Conservation (phyloP, 257 asterid species). For the Gentiana straminea region DNA sequence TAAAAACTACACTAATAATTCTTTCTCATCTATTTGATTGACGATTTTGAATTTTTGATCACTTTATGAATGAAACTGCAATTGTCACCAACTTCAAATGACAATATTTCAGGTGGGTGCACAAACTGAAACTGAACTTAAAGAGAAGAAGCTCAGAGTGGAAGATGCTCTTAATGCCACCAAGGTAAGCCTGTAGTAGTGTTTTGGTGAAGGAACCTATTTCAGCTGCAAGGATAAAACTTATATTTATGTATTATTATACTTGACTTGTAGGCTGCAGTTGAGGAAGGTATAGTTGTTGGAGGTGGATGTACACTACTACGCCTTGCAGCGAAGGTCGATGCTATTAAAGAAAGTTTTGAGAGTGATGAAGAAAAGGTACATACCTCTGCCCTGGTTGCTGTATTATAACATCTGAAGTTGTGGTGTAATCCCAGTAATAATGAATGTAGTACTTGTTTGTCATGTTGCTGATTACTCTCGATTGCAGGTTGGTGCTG, state of each 20-base stretch:
- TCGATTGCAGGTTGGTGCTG: constrained; percentile 81
- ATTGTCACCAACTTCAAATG: no score
- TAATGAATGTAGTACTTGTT: background rate
- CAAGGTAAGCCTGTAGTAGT: constrained; percentile 33
- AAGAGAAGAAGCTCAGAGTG: constrained; percentile 94
- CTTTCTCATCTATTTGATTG: no score
- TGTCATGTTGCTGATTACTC: background rate
- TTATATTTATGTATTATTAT: background rate
- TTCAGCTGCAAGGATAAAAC: background rate
- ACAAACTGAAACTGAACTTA: constrained; percentile 93
- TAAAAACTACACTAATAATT: no score
- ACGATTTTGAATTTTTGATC: no score
- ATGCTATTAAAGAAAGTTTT: constrained; percentile 73
- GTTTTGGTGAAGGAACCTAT: background rate
- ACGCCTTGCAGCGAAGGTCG: constrained; percentile 83
- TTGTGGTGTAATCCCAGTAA: background rate
- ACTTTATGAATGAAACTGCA: no score
- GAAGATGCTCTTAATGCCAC: constrained; percentile 99
- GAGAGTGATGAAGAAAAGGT: constrained; percentile 92
- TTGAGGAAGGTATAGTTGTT: constrained; percentile 98
- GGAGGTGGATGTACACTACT: constrained; percentile 95
- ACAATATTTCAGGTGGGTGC: constrained; percentile 65
- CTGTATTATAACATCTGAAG: background rate
- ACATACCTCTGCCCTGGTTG: background rate
- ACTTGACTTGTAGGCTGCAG: constrained; percentile 66